Percentiles rank a stretch among this genome's conserved stretches.
Conservation (phyloP, 805 yeast species). For the Lipomyces japonicus region DNA sequence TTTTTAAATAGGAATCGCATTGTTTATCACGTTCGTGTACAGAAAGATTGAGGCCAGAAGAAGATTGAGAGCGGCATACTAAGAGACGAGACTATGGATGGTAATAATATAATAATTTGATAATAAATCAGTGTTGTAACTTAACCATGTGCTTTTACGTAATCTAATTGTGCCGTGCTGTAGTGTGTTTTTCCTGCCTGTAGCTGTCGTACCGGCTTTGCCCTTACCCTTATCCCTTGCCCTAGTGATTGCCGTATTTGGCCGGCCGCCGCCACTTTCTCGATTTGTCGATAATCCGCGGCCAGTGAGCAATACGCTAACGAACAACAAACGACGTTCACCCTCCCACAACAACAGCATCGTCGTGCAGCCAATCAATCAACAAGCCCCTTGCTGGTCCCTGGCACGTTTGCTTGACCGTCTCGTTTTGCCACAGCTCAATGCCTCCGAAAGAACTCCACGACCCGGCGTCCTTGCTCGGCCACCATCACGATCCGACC, state of each 20-base stretch:
- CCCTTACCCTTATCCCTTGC: constrained; percentile 1
- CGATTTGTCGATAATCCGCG: constrained; percentile 20
- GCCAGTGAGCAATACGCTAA: constrained; percentile 3
- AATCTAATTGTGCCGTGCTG: constrained; percentile 1
- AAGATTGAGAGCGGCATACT: constrained; percentile 29
- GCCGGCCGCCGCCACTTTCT: constrained; percentile 12
- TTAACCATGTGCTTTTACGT: constrained; percentile 4
- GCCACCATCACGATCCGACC: neutral
- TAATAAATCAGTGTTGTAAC: constrained; percentile 28
- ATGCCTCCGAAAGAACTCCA: neutral
- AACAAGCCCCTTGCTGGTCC: too few species aligned
- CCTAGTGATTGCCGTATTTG: constrained; percentile 17
- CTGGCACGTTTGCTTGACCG: too few species aligned
- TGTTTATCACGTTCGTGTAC: constrained; percentile 40
- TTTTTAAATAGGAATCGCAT: constrained; percentile 42
- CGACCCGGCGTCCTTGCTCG: constrained; percentile 2
- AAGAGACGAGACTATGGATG: too few species aligned
- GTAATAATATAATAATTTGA: too few species aligned
- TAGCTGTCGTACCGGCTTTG: neutral
- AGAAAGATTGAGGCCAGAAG: constrained; percentile 46
- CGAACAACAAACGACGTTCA: neutral
- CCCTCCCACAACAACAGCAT: neutral
- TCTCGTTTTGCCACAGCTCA: neutral
- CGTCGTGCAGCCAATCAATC: too few species aligned
- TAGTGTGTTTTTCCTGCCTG: too few species aligned